Evolutionary conservation across 2,329 filamentous ascomycete species (phyloP).

Genomic region (Aspergillus ruber): DNA sequence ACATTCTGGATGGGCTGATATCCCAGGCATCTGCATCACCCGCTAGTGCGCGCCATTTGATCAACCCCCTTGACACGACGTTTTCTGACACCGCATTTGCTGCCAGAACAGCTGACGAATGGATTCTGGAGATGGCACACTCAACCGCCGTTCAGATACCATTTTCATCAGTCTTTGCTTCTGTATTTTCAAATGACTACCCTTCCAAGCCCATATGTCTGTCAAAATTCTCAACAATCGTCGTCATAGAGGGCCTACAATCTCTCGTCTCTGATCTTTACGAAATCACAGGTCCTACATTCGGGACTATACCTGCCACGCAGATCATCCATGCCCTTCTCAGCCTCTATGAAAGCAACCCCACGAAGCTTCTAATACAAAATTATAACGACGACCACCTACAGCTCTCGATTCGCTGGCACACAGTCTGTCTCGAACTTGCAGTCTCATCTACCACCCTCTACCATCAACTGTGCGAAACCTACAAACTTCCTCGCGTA

Average conservation of each 20-base stretch:
- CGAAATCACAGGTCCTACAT: conserved; percentile 1
- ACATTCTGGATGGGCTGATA: conserved; percentile 16
- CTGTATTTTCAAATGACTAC: conserved; percentile 1
- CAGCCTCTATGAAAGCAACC: conserved; percentile 6
- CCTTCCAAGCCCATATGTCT: conserved; percentile 1
- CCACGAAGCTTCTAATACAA: background rate
- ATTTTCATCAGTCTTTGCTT: conserved; percentile 4
- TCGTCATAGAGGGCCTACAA: conserved; percentile 10
- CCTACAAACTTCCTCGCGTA: conserved; percentile 4
- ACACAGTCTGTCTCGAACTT: conserved; percentile 12
- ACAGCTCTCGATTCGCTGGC: conserved; percentile 10
- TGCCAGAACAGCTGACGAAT: conserved; percentile 12
- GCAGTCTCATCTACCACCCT: conserved; percentile 7
- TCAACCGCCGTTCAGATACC: background rate
- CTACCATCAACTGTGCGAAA: conserved; percentile 6
- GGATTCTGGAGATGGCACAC: conserved; percentile 8
- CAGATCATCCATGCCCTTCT: conserved; percentile 7
- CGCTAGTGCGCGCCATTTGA: conserved; percentile 14
- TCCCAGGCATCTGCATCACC: conserved; percentile 15
- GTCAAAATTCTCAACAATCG: conserved; percentile 6
- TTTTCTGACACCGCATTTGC: conserved; percentile 13
- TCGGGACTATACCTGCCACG: conserved; percentile 4
- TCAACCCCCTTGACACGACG: conserved; percentile 10
- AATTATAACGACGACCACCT: background rate
- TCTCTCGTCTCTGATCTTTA: conserved; percentile 9